Conservation (phyloP, 2,329 filamentous ascomycete species). For the Rachicladosporium sp. region DNA sequence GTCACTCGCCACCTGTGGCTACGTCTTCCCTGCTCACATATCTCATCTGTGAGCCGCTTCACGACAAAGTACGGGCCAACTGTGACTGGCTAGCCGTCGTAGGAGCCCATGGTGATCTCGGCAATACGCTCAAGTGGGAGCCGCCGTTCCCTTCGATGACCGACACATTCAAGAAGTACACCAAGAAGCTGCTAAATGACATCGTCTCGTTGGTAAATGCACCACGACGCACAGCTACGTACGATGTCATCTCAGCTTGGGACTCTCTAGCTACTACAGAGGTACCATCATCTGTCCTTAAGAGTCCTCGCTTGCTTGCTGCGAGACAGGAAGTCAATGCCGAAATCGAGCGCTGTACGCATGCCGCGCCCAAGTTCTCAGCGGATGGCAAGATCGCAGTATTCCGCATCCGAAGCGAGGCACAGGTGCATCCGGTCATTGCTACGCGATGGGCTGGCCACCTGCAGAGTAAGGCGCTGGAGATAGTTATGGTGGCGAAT, state of each 20-base stretch:
- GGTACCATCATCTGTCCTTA: slow-evolving; percentile 40
- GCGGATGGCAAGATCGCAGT: slow-evolving; percentile 50
- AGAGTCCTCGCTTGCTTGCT: slow-evolving; percentile 36
- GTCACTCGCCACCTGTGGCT: slow-evolving; percentile 51
- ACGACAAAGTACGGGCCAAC: slow-evolving; percentile 35
- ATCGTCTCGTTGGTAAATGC: slow-evolving; percentile 54
- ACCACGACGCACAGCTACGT: slow-evolving; percentile 48
- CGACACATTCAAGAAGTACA: slow-evolving; percentile 45
- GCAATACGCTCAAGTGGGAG: slow-evolving; percentile 52
- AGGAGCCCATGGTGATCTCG: slow-evolving; percentile 56
- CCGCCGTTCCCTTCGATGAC: slow-evolving; percentile 56
- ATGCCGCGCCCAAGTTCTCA: slow-evolving; percentile 51
- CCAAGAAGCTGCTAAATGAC: slow-evolving; percentile 50
- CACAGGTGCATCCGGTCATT: slow-evolving; percentile 55
- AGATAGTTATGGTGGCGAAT: slow-evolving; percentile 56
- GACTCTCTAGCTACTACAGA: slow-evolving; percentile 40
- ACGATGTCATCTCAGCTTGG: slow-evolving; percentile 51
- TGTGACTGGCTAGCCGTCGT: slow-evolving; percentile 53
- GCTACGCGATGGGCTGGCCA: slow-evolving; percentile 55
- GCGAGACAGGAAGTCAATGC: slow-evolving; percentile 47
- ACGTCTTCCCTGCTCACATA: slow-evolving; percentile 54
- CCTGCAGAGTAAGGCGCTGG: slow-evolving; percentile 45
- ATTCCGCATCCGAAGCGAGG: slow-evolving; percentile 46
- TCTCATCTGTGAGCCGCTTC: slow-evolving; percentile 46
- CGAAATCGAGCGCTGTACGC: slow-evolving; percentile 50